phyloP scores from a whole-genome alignment of 1,284 basidiomycete genomes.

The Athelia psychrophila region DNA sequence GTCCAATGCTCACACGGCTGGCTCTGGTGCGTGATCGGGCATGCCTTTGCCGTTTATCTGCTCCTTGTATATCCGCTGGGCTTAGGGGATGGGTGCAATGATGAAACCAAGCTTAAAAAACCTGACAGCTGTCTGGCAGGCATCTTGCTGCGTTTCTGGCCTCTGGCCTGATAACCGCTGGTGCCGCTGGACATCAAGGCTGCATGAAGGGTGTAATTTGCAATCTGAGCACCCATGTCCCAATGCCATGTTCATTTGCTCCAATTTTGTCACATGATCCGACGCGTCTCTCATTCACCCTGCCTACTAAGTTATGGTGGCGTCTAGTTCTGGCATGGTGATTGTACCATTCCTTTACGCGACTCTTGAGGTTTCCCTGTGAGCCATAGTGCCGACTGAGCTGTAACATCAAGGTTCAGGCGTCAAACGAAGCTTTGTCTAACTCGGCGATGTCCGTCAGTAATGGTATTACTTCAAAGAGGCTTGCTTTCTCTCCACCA shows the following conservation, averaged over 20 bases:
- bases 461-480: neutral
- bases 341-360: too few species aligned
- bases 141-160: slow-evolving; percentile 25
- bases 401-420: too few species aligned
- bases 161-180: slow-evolving; percentile 23
- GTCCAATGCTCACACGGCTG: neutral
- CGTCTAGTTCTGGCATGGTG: too few species aligned
- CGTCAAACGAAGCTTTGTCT: neutral
- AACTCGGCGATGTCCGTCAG: neutral
- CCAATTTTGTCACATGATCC: too few species aligned
- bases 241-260: neutral
- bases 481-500: neutral
- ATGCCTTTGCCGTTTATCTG: neutral
- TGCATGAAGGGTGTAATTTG: slow-evolving; percentile 41
- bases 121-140: slow-evolving; percentile 22
- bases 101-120: slow-evolving; percentile 28
- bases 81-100: slow-evolving; percentile 20
- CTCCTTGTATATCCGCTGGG: neutral
- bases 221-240: slow-evolving; percentile 32
- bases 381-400: too few species aligned
- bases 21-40: neutral
- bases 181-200: slow-evolving; percentile 14
- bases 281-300: too few species aligned
- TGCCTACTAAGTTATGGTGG: too few species aligned
- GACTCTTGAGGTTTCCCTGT: too few species aligned